Conservation (phyloP, 306 rosid genomes). For the Vigna trinervia region DNA sequence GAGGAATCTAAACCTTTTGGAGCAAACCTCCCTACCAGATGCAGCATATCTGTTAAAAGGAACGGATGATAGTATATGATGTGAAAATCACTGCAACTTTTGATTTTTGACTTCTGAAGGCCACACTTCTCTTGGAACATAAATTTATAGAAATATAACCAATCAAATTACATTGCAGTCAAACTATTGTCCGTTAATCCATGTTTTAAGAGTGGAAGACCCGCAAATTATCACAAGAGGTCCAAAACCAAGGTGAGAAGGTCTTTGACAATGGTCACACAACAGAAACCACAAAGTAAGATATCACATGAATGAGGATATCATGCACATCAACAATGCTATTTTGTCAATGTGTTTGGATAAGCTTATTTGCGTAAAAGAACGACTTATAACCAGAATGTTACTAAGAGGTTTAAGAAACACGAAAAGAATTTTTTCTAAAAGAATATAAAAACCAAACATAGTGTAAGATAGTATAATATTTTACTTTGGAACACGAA, state of each 20-base stretch:
- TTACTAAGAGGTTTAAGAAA: background rate
- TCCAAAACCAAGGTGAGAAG: slow-evolving; percentile 3
- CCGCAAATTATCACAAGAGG: background rate
- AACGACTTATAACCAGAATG: slow-evolving; percentile 1
- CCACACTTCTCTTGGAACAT: background rate
- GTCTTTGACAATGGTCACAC: background rate
- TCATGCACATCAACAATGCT: background rate
- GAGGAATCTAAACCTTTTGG: slow-evolving; percentile 35
- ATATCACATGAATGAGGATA: slow-evolving; percentile 1
- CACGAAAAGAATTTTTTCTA: background rate
- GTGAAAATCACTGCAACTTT: background rate
- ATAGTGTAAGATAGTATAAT: slow-evolving; percentile 8
- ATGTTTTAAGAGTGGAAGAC: slow-evolving; percentile 20
- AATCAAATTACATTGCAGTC: slow-evolving; percentile 18
- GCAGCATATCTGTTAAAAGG: slow-evolving; percentile 24
- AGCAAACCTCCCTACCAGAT: slow-evolving; percentile 33
- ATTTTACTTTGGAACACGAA: slow-evolving; percentile 7
- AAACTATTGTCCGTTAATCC: slow-evolving; percentile 1
- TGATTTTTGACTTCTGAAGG: slow-evolving; percentile 8
- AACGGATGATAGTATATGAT: slow-evolving; percentile 4
- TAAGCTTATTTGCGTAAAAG: background rate
- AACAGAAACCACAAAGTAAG: slow-evolving; percentile 14
- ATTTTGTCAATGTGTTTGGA: background rate
- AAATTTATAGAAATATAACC: background rate
- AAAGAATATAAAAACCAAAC: background rate